phyloP scores from a whole-genome alignment of 2,329 filamentous ascomycete genomes.

The Colletotrichum chrysophilum region DNA sequence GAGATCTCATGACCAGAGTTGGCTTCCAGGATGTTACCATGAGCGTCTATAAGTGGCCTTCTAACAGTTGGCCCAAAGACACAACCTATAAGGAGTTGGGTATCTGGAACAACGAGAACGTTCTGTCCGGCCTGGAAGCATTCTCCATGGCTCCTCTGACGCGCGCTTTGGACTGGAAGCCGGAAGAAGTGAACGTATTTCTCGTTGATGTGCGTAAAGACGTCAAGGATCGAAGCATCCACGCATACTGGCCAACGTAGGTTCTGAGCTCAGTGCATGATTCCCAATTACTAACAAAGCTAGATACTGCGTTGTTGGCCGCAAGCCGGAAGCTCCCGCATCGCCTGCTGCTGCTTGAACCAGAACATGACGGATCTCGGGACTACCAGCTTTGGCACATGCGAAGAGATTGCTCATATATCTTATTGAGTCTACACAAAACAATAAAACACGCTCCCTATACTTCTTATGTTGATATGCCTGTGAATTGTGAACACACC shows the following conservation, averaged over 20 bases:
- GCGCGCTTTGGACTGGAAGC: not conserved
- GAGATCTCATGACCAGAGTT: not conserved
- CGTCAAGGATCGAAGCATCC: not conserved
- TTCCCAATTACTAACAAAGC: no score
- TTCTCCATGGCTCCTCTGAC: not conserved
- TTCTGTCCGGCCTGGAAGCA: not conserved
- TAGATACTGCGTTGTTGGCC: not conserved
- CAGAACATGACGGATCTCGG: not conserved
- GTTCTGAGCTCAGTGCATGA: no score
- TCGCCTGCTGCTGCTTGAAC: not conserved
- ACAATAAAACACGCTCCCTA: not conserved
- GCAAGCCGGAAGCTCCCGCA: not conserved
- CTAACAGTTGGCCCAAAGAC: not conserved
- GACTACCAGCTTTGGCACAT: not conserved
- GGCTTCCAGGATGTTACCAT: not conserved
- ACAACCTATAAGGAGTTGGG: not conserved
- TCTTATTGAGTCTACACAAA: rapidly evolving
- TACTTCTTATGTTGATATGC: not conserved
- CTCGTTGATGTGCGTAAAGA: not conserved
- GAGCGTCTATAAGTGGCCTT: not conserved
- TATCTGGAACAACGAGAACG: not conserved
- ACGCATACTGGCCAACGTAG: not conserved
- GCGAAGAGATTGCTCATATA: not conserved
- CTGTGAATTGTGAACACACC: not conserved
- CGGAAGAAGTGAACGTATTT: not conserved